phyloP scores from a whole-genome alignment of 2,329 filamentous ascomycete species.

The Curvularia sp. region DNA sequence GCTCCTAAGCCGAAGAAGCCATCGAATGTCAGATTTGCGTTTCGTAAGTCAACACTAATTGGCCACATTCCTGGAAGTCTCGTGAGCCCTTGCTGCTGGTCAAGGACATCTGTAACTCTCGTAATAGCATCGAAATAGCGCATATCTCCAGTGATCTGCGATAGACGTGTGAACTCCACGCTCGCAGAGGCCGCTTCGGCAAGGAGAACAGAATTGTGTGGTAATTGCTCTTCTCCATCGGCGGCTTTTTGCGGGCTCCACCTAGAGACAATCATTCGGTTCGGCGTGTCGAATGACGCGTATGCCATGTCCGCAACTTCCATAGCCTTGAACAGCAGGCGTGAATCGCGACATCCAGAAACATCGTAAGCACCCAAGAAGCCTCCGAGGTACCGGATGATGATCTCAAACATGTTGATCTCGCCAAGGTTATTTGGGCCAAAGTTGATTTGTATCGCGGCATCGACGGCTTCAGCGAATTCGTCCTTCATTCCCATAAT shows the following conservation, averaged over 20 bases:
- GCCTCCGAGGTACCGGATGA: constrained; percentile 84
- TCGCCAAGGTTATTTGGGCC: constrained; percentile 46
- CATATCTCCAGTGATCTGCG: constrained; percentile 54
- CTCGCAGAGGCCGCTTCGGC: constrained; percentile 56
- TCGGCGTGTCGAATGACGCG: constrained; percentile 86
- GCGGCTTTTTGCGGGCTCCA: constrained; percentile 53
- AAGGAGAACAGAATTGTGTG: constrained; percentile 50
- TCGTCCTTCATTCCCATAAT: constrained; percentile 57
- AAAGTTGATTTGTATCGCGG: constrained; percentile 54
- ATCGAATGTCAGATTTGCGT: constrained; percentile 51
- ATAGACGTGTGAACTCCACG: constrained; percentile 57
- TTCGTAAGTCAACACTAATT: constrained; percentile 51
- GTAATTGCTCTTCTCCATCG: constrained; percentile 45
- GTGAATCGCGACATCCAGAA: constrained; percentile 67
- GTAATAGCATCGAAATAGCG: constrained; percentile 57
- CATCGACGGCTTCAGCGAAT: constrained; percentile 54
- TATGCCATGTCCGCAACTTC: constrained; percentile 82
- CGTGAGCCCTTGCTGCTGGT: constrained; percentile 51
- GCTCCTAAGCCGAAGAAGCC: constrained; percentile 43
- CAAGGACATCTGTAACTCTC: constrained; percentile 52
- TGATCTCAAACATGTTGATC: constrained; percentile 59
- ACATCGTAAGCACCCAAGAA: constrained; percentile 87
- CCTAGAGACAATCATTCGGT: constrained; percentile 76
- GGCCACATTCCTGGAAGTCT: constrained; percentile 58
- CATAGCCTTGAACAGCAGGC: constrained; percentile 77